These are phyloP conservation scores for Ceratocystis harringtonii DNA, from an alignment of 2,329 filamentous ascomycete species.

Conservation along the genomic window DNA sequence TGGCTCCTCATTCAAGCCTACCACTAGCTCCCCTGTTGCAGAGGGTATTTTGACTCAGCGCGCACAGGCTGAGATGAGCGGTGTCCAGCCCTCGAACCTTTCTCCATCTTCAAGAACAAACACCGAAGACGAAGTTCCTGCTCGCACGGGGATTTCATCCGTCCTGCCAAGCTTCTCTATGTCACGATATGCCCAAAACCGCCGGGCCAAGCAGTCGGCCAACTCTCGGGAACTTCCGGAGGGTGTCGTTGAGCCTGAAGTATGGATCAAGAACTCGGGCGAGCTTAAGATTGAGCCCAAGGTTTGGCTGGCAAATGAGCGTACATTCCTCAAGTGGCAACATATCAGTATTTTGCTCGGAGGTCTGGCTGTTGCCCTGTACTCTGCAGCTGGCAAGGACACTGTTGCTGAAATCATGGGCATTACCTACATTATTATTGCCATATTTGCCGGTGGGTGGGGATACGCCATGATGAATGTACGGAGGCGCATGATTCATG, in stretches of 20 bases:
- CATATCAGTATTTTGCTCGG: constrained; percentile 83
- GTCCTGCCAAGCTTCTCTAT: constrained; percentile 73
- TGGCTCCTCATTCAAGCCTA: constrained; percentile 40
- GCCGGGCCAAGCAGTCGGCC: constrained; percentile 28
- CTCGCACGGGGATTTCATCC: constrained; percentile 38
- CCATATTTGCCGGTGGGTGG: constrained; percentile 72
- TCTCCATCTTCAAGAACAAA: constrained; percentile 22
- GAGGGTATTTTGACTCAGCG: constrained; percentile 40
- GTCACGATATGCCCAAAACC: constrained; percentile 54
- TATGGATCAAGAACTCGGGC: constrained; percentile 90
- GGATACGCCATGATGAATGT: constrained; percentile 71
- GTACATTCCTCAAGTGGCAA: constrained; percentile 98
- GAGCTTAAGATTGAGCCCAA: constrained; percentile 90
- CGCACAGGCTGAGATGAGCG: constrained; percentile 22
- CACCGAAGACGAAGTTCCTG: constrained; percentile 24
- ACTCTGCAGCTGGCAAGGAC: constrained; percentile 74
- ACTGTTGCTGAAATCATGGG: constrained; percentile 63
- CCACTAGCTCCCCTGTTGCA: constrained; percentile 50
- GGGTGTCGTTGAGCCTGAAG: constrained; percentile 69
- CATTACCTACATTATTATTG: constrained; percentile 68
- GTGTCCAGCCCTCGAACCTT: constrained; percentile 17
- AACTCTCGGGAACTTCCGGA: constrained; percentile 48
- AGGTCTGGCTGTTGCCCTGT: constrained; percentile 66
- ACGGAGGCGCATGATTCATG: constrained; percentile 62
- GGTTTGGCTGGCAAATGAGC: constrained; percentile 96